Conservation (phyloP, 2,329 filamentous ascomycete species). For the Fusarium mexicanum region DNA sequence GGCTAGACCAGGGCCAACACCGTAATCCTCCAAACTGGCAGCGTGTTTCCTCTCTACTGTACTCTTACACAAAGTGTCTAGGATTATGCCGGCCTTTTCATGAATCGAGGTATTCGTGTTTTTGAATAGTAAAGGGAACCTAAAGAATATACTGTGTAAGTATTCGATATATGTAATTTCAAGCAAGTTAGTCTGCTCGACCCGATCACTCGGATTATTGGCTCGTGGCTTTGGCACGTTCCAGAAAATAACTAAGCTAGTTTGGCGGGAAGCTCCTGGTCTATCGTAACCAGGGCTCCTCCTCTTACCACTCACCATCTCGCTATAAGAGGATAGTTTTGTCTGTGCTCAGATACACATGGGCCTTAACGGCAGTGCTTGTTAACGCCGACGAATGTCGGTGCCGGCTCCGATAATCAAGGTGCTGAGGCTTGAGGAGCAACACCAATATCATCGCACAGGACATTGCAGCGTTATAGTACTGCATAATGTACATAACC, state of each 20-base stretch:
- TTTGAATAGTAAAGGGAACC: background rate
- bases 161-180: background rate
- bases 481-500: background rate
- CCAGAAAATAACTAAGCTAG: conserved; percentile 6
- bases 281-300: conserved; percentile 16
- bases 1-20: conserved; percentile 18
- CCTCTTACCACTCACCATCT: conserved; percentile 17
- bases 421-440: conserved; percentile 19
- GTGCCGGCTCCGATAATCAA: conserved; percentile 5
- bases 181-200: background rate
- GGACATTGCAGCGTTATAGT: conserved; percentile 16
- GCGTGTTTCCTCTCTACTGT: conserved; percentile 32
- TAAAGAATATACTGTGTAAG: background rate
- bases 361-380: background rate
- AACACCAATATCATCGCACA: conserved; percentile 33
- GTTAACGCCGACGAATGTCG: conserved; percentile 9
- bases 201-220: background rate
- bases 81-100: background rate
- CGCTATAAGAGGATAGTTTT: conserved; percentile 10
- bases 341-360: conserved; percentile 5
- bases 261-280: conserved; percentile 20
- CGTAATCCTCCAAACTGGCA: conserved; percentile 21
- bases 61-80: background rate
- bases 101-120: background rate
- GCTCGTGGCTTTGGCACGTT: conserved; percentile 17